Evolutionary conservation across 306 rosid species (phyloP).

Genomic region (Astragalus membranaceus): DNA sequence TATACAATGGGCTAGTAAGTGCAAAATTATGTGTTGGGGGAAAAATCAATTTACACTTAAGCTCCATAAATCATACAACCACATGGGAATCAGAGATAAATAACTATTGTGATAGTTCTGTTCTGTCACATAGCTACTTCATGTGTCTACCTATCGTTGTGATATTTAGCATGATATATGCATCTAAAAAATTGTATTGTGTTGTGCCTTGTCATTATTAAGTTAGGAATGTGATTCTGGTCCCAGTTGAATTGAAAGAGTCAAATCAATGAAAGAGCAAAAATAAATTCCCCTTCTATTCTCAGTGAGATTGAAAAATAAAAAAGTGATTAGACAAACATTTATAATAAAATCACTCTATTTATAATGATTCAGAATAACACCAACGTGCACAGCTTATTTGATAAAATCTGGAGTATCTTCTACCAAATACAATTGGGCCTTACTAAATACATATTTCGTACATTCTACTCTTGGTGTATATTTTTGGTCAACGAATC

Average conservation of each 20-base stretch:
- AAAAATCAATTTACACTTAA: background rate
- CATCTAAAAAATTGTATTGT: constrained; percentile 3
- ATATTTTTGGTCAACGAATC: background rate
- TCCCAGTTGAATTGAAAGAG: background rate
- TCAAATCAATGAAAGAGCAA: background rate
- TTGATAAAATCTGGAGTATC: too few relatives aligned
- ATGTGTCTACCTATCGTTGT: constrained; percentile 18
- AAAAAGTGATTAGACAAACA: too few relatives aligned
- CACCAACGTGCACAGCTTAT: too few relatives aligned
- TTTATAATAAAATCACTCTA: too few relatives aligned
- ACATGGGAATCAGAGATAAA: constrained; percentile 15
- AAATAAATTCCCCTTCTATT: background rate
- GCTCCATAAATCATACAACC: constrained; percentile 1
- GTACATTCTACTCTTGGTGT: background rate
- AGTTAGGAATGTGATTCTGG: constrained; percentile 9
- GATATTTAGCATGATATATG: too few relatives aligned
- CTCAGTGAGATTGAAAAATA: too few relatives aligned
- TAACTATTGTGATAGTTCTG: constrained; percentile 10
- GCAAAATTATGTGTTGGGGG: background rate
- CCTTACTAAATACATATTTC: background rate
- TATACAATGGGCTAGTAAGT: constrained; percentile 83
- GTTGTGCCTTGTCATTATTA: constrained; percentile 10
- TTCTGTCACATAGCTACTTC: constrained; percentile 18
- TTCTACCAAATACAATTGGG: background rate
- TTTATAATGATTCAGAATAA: too few relatives aligned